Percentiles rank a stretch among this genome's conserved stretches.
These are phyloP conservation scores for Antonospora locustae DNA, from an alignment of 371 early-diverging fungal species.

Conservation along the genomic window DNA sequence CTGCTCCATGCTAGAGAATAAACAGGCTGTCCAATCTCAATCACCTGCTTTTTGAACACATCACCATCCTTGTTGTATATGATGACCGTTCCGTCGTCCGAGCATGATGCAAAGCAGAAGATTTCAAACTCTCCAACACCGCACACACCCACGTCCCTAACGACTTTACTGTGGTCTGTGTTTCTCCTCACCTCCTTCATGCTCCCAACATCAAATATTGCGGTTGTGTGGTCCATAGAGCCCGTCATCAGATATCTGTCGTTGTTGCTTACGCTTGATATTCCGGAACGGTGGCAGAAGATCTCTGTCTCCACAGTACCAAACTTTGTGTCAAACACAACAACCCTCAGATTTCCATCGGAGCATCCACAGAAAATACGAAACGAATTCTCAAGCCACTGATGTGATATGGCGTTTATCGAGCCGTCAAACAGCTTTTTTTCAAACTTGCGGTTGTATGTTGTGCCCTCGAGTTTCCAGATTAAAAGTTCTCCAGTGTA, in stretches of 20 bases:
- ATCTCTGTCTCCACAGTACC: constrained; percentile 2
- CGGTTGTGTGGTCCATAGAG: constrained; percentile 43
- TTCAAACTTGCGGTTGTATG: constrained; percentile 24
- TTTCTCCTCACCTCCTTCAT: constrained; percentile 21
- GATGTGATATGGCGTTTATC: constrained; percentile 33
- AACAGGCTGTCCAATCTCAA: constrained; percentile 39
- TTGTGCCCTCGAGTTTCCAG: constrained; percentile 32
- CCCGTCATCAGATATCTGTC: constrained; percentile 41
- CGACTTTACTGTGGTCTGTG: constrained; percentile 36
- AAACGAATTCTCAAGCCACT: constrained; percentile 4
- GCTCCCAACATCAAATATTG: constrained; percentile 21
- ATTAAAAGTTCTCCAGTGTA: constrained; percentile 42
- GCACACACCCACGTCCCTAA: constrained; percentile 42
- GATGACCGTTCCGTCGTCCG: constrained; percentile 45
- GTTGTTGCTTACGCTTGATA: constrained; percentile 32
- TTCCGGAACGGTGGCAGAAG: constrained; percentile 38
- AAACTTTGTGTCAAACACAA: constrained; percentile 15
- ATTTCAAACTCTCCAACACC: constrained; percentile 34
- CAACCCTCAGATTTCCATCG: constrained; percentile 47
- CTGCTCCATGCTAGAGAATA: constrained; percentile 44
- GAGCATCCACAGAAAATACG: constrained; percentile 51
- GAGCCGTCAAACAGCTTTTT: constrained; percentile 44
- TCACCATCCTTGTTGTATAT: constrained; percentile 28
- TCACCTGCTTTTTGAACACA: constrained; percentile 14
- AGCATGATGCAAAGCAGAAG: constrained; percentile 47